Conservation (phyloP, 2,329 filamentous ascomycete genomes). For the Nemania sp. region DNA sequence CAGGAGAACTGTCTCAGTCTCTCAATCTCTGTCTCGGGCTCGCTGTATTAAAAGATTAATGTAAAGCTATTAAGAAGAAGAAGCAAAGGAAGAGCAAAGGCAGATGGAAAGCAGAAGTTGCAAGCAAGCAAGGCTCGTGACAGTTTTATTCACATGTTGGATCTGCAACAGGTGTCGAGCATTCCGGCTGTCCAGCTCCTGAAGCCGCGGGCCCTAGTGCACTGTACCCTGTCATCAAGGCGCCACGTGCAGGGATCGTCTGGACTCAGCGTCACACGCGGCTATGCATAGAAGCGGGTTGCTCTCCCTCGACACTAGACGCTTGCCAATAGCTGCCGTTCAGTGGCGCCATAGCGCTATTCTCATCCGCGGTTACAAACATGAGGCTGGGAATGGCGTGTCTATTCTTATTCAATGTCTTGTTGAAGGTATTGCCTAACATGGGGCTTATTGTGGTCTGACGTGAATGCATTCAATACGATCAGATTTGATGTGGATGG, state of each 20-base stretch:
- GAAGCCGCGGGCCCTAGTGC: background rate
- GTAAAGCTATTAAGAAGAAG: too few relatives aligned
- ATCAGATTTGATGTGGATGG: too few relatives aligned
- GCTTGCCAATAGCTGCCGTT: slow-evolving; percentile 1
- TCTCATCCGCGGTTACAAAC: background rate
- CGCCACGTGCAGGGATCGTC: slow-evolving; percentile 17
- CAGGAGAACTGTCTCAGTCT: too few relatives aligned
- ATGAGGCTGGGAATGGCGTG: background rate
- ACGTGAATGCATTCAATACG: too few relatives aligned
- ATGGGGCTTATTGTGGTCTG: too few relatives aligned
- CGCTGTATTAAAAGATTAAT: too few relatives aligned
- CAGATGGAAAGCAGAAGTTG: background rate
- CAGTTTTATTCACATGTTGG: background rate
- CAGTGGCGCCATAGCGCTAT: background rate
- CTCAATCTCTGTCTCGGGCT: too few relatives aligned
- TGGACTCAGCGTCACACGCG: slow-evolving; percentile 9
- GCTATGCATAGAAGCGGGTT: slow-evolving; percentile 1
- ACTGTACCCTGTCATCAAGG: slow-evolving; percentile 7
- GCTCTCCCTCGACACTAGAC: too few relatives aligned
- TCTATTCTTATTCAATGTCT: background rate
- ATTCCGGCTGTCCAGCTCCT: background rate
- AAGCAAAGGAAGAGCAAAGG: too few relatives aligned
- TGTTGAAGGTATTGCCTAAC: too few relatives aligned
- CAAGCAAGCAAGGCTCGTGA: background rate
- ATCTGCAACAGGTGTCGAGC: background rate